Evolutionary conservation across 2,329 filamentous ascomycete genomes (phyloP), one percentile per base, ranked within the genome.

Genomic region (Penicillium sp.): DNA sequence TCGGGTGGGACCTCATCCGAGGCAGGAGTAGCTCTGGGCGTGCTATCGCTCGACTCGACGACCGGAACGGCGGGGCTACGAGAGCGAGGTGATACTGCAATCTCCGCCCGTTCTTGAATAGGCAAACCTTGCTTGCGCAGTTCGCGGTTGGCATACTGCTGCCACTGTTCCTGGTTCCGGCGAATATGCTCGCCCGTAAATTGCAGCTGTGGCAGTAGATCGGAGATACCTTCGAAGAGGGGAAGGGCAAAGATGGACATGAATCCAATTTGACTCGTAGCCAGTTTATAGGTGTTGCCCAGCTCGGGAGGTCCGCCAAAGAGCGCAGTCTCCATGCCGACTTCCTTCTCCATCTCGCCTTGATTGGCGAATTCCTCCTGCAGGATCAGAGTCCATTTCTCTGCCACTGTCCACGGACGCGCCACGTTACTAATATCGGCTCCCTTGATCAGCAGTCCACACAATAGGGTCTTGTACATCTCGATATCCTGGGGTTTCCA

Each of bases 401-500:
- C 83, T 25, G 95, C 95, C 28, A 93, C 87, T 59, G 89, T 84
- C 74, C 95, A 93, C 59, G 88, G 89, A 59, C 95, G 88, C 57
- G 93, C 93, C 75, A 98, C 95, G 75, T 99, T 99, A 80, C 94
- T 97, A 73, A 99, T 98, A 76, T 99, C 95, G 42, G 95, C 95
- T 74, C 95, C 98, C 76, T 99, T 99, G 79, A 99, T 97, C 61
- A 99, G 81, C 59, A 99, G 80, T 14, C 93, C 93, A 77, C 95
- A 98, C n/a, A 90, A 82, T 51, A 98, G 79, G 10, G 91, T 87
- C 67, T 89, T 90, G 67, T 93, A 86, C 68, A 93, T 89, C 62
- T 95, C 89, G 11, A 89, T 75, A 67, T 89, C 85, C 66, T 93
- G 90, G 5, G 85, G 86, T 62, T 89, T 89, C 93, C 92, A 97